These are phyloP conservation scores for Leucaena leucocephala DNA, from an alignment of 306 rosid species.

Conservation along the genomic window DNA sequence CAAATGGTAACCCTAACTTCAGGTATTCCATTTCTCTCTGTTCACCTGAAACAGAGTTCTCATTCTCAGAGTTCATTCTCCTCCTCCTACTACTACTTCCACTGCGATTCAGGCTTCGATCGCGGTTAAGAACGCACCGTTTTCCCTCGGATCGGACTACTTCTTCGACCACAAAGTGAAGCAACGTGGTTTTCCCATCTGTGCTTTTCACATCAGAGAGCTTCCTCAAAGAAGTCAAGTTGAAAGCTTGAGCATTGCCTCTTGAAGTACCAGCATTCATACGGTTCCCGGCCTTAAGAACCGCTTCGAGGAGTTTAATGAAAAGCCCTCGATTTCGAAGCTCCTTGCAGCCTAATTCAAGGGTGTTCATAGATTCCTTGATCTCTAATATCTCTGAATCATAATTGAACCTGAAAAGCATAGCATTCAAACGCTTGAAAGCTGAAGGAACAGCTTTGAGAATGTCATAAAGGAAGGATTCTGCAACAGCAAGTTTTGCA, in stretches of 20 bases:
- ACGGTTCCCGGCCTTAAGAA: slow-evolving; percentile 92
- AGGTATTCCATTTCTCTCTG: slow-evolving; percentile 70
- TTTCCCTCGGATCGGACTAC: slow-evolving; percentile 92
- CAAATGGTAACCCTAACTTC: slow-evolving; percentile 76
- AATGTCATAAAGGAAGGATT: slow-evolving; percentile 70
- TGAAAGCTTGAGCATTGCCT: slow-evolving; percentile 96
- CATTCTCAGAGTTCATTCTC: not conserved
- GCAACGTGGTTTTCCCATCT: slow-evolving; percentile 88
- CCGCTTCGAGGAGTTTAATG: slow-evolving; percentile 87
- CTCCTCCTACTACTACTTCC: slow-evolving; percentile 41
- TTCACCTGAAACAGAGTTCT: slow-evolving; percentile 45
- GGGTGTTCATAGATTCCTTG: slow-evolving; percentile 60
- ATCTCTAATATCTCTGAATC: slow-evolving; percentile 57
- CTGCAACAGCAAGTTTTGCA: slow-evolving; percentile 72
- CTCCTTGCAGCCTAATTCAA: slow-evolving; percentile 83
- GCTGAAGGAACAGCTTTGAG: slow-evolving; percentile 84
- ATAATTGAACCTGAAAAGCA: slow-evolving; percentile 71
- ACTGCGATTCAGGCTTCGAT: slow-evolving; percentile 55
- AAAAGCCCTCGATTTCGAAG: slow-evolving; percentile 78
- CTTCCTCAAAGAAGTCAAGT: slow-evolving; percentile 75
- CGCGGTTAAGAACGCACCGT: slow-evolving; percentile 63
- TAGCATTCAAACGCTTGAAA: slow-evolving; percentile 70
- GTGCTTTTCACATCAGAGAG: slow-evolving; percentile 88
- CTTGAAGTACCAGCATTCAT: slow-evolving; percentile 94
- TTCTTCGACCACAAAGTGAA: slow-evolving; percentile 93